Percentiles rank a stretch among this genome's conserved stretches.
Conservation (phyloP, 108 stramenopile species). For the Aurantiochytrium sp. region DNA sequence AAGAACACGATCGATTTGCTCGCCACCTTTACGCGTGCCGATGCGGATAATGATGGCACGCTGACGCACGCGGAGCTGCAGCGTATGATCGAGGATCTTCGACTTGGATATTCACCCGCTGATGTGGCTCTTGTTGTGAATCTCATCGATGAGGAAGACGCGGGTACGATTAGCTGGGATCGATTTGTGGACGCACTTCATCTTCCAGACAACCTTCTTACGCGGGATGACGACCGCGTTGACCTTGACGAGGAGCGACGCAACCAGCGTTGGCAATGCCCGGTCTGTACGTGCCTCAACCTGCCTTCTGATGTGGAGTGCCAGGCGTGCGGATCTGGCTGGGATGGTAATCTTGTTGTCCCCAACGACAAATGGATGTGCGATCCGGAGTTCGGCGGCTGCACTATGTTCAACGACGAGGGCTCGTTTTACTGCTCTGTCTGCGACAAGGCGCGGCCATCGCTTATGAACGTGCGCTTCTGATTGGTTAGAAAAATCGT, state of each 20-base stretch:
- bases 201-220: not conserved
- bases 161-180: not conserved
- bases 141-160: not conserved
- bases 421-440: not conserved
- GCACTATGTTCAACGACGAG: not conserved
- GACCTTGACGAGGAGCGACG: not conserved
- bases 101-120: not conserved
- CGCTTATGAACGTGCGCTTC: not conserved
- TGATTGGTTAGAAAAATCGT: not conserved
- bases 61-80: not conserved
- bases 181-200: not conserved
- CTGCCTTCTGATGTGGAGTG: not conserved
- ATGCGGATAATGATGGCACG: not conserved
- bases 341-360: not conserved
- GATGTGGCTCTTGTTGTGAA: not conserved
- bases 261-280: not conserved
- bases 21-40: not conserved
- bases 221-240: not conserved
- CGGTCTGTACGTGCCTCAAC: not conserved
- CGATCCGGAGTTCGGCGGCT: not conserved
- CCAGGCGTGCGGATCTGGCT: not conserved
- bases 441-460: not conserved
- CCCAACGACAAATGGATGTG: slow-evolving; percentile 19
- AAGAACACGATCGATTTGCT: not conserved
- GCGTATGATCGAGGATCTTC: not conserved